A percentile compares a stretch with the other conserved stretches of the same genome.
Conservation (phyloP, 2,329 filamentous ascomycete species). For the Ophiocordyceps camponoti-saundersi region DNA sequence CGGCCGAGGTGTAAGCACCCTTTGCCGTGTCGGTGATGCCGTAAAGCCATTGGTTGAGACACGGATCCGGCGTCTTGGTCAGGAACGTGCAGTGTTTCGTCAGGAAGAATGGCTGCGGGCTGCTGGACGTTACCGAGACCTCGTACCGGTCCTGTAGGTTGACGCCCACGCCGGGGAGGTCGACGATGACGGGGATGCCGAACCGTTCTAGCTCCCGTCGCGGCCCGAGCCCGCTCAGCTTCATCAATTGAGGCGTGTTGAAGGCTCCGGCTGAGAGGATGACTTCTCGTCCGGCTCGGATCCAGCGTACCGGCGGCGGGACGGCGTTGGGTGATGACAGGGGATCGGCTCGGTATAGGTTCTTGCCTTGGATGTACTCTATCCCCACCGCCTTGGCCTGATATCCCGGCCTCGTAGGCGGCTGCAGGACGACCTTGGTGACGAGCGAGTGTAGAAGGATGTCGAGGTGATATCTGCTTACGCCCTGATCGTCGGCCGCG, state of each 20-base stretch:
- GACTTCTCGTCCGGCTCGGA: slow-evolving; percentile 22
- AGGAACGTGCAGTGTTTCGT: background rate
- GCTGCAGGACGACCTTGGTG: slow-evolving; percentile 18
- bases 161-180: slow-evolving; percentile 45
- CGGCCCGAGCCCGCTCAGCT: slow-evolving; percentile 27
- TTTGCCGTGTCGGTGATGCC: slow-evolving; percentile 1
- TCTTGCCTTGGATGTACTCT: slow-evolving; percentile 21
- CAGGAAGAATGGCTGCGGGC: background rate
- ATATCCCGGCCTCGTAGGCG: slow-evolving; percentile 4
- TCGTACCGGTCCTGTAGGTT: slow-evolving; percentile 23
- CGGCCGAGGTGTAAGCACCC: slow-evolving; percentile 9
- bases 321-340: slow-evolving; percentile 8
- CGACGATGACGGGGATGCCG: slow-evolving; percentile 31
- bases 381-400: slow-evolving; percentile 22
- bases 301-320: slow-evolving; percentile 5
- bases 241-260: slow-evolving; percentile 27
- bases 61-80: slow-evolving; percentile 9
- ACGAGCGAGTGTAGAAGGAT: slow-evolving; percentile 11
- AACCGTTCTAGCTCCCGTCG: slow-evolving; percentile 18
- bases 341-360: slow-evolving; percentile 25
- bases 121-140: slow-evolving; percentile 3
- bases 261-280: slow-evolving; percentile 29
- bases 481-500: slow-evolving; percentile 3
- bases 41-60: slow-evolving; percentile 14
- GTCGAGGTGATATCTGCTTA: slow-evolving; percentile 4